Evolutionary conservation across 2,329 filamentous ascomycete genomes (phyloP), one percentile per base, ranked within the genome.

Genomic region (Fusarium lateritium): DNA sequence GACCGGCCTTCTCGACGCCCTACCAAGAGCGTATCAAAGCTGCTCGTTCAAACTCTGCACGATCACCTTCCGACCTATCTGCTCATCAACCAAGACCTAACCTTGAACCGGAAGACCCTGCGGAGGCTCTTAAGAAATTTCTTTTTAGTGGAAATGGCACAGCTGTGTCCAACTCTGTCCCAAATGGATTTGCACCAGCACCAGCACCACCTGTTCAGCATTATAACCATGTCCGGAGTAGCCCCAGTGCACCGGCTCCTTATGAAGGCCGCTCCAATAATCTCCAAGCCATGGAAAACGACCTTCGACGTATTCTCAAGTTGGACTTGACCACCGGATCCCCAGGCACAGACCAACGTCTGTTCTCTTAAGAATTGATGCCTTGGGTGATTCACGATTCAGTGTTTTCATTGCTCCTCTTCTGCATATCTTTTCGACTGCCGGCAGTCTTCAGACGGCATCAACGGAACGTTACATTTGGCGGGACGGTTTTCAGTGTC

Each of bases 1-100:
- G 86, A 5, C 89, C 89, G 28, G 86, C 91, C 3, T 92, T 93
- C 76, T 90, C 91, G 6, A 91, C 90, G 1, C 87, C 88, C 0
- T 91, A 89, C 70, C 81, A 86, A 7, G 87, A 90, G 62, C 85
- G 88, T 43, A 89, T 91, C 61, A 84, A 83, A 58, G 88, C 87
- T 53, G 86, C 84, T 22, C 83, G 83, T 19, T 77, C 79, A 13
- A 75, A 56, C 42, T 76, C 77, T 36, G 68, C 74, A 54, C 75
- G 70, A 14, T 55, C 65, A 4, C 62, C 64, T 13, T 38, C 52
- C 43, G 56, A 52, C n/a, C 55, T 64, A 45, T 65, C 67, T 19
- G 63, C 51, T 17, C 46, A 47, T 26, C 61, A 59, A 22, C 59
- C 58, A 52, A 47, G 65, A 31, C 38, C 62, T 50, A 43, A 46